Conservation (phyloP, 768 basidiomycete species). For the Russula brevipes region DNA sequence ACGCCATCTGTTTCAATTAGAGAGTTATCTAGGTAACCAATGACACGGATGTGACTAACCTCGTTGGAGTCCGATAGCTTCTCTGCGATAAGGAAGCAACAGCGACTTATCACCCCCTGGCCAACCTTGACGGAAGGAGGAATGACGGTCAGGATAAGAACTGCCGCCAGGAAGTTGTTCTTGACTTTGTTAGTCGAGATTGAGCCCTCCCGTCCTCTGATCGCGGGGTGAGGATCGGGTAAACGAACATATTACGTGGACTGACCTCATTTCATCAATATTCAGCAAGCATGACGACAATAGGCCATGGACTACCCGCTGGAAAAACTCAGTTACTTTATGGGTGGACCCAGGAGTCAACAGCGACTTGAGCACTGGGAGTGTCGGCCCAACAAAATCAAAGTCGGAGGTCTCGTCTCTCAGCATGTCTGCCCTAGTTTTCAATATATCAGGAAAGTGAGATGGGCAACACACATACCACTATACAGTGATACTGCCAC, state of each 20-base stretch:
- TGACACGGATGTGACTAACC: slow-evolving; percentile 37
- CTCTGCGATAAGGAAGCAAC: slow-evolving; percentile 78
- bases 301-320: slow-evolving; percentile 65
- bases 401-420: slow-evolving; percentile 79
- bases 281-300: slow-evolving; percentile 82
- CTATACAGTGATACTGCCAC: slow-evolving; percentile 76
- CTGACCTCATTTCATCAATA: slow-evolving; percentile 88
- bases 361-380: slow-evolving; percentile 74
- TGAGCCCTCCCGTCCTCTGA: slow-evolving; percentile 72
- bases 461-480: slow-evolving; percentile 41
- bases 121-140: slow-evolving; percentile 65
- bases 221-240: slow-evolving; percentile 3
- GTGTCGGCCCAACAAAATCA: slow-evolving; percentile 73
- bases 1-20: slow-evolving; percentile 48
- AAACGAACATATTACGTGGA: slow-evolving; percentile 15
- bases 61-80: slow-evolving; percentile 67
- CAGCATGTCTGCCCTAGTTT: slow-evolving; percentile 53
- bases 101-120: slow-evolving; percentile 71
- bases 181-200: slow-evolving; percentile 81
- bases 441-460: slow-evolving; percentile 12
- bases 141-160: slow-evolving; percentile 77
- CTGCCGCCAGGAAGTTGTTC: slow-evolving; percentile 82
- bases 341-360: slow-evolving; percentile 49
- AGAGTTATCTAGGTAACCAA: background rate
- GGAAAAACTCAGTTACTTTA: slow-evolving; percentile 49